Percentiles rank a stretch among this genome's conserved stretches.
phyloP scores from a whole-genome alignment of 768 basidiomycete species.

The Antrodiella citrinella region DNA sequence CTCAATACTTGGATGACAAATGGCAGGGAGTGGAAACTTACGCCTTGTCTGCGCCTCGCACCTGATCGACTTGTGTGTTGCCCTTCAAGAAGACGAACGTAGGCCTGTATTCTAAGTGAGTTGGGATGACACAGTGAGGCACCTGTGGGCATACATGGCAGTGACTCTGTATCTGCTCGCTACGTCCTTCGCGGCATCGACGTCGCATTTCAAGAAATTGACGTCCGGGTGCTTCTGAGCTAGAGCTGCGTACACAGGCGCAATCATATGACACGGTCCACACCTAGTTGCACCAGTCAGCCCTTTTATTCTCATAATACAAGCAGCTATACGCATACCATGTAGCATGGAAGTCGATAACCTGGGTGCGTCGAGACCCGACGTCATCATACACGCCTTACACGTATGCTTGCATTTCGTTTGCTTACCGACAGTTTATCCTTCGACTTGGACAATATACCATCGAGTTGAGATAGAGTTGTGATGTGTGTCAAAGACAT shows the following conservation, averaged over 20 bases:
- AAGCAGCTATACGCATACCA: constrained; percentile 40
- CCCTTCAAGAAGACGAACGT: constrained; percentile 78
- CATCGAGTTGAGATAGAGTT: constrained; percentile 54
- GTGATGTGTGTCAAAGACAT: constrained; percentile 59
- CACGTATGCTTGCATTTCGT: not conserved
- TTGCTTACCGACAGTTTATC: constrained; percentile 54
- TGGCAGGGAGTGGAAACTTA: constrained; percentile 25
- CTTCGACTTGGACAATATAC: constrained; percentile 46
- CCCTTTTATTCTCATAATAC: not conserved
- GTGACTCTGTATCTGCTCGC: constrained; percentile 52
- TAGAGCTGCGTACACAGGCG: constrained; percentile 64
- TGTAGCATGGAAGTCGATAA: constrained; percentile 82
- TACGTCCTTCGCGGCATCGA: constrained; percentile 65
- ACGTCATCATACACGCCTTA: not conserved
- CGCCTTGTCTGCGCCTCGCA: constrained; percentile 65
- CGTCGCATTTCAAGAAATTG: constrained; percentile 81
- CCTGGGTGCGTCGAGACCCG: constrained; percentile 29
- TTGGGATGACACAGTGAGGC: not conserved
- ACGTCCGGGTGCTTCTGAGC: constrained; percentile 60
- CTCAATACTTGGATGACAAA: not conserved
- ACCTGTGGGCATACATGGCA: constrained; percentile 52
- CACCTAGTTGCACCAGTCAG: constrained; percentile 44
- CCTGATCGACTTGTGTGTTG: constrained; percentile 54
- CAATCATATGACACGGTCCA: constrained; percentile 79
- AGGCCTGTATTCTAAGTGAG: constrained; percentile 60